phyloP scores from a whole-genome alignment of 306 rosid genomes.

The Macrotyloma uniflorum region DNA sequence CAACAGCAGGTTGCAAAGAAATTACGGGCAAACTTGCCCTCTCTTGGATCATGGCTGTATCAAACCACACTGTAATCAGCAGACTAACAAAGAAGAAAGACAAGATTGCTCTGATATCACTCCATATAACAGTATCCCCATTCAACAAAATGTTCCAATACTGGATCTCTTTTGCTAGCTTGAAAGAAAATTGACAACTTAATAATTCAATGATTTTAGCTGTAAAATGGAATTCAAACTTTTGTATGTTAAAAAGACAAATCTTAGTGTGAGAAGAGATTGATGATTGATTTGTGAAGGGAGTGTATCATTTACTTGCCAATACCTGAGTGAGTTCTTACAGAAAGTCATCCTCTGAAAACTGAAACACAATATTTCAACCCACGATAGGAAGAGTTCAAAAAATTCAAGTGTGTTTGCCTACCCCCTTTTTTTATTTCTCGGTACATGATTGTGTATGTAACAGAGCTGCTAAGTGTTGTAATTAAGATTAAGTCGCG shows the following conservation, averaged over 20 bases:
- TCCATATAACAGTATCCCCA: not conserved
- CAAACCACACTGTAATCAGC: slow-evolving; percentile 38
- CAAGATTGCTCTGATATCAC: not conserved
- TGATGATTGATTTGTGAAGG: not conserved
- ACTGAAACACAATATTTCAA: not conserved
- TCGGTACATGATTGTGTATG: not conserved
- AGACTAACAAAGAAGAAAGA: slow-evolving; percentile 25
- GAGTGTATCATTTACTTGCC: not conserved
- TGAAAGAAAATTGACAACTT: not conserved
- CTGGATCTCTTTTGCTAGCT: not conserved
- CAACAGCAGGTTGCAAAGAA: slow-evolving; percentile 82
- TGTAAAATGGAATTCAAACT: not conserved
- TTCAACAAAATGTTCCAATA: slow-evolving; percentile 4
- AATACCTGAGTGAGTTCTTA: not conserved
- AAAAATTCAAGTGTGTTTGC: not conserved
- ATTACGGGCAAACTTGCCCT: slow-evolving; percentile 86
- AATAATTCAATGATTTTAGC: not conserved
- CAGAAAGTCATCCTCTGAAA: not conserved
- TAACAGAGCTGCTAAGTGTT: slow-evolving; percentile 21
- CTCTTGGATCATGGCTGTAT: slow-evolving; percentile 88
- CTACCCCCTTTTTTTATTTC: not conserved
- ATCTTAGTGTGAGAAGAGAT: not conserved
- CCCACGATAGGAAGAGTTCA: slow-evolving; percentile 17
- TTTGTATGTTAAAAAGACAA: slow-evolving; percentile 1
- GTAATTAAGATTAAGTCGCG: not conserved